Evolutionary conservation across 1,284 basidiomycete genomes (phyloP), one percentile per base, ranked within the genome.

Genomic region (Coniferiporia weirii): DNA sequence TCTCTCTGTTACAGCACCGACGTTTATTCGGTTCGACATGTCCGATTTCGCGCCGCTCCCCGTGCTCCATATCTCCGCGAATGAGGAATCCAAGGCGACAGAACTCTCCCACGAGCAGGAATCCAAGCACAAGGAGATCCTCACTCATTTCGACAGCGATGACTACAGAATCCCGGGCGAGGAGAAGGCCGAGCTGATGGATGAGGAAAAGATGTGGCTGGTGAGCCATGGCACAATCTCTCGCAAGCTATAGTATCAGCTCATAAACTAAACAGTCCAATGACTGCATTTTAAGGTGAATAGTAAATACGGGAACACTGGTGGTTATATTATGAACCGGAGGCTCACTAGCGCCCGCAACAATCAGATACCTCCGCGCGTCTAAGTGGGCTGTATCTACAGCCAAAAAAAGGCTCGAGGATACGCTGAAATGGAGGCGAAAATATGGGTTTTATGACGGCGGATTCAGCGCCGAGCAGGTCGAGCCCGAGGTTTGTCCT

Each of bases 181-280:
- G 12, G 76, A 78, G 48, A 76, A 81, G 6, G 79, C 76, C 10
- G 69, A 73, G 51, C 71, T 90, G 51, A 75, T 64, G 49, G 87
- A 89, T 49, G 77, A 76, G 49, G 89, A 91, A 69, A 82, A 83
- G 70, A 89, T 88, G 69, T 91, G 89, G 87, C 74, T 91, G 67
- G 80, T 83, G 61, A 60, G 80, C 73, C 20, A 48, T n/a, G 3
- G 7, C 22, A 27, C 40, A 3, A 32, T 45, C 34, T 50, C 13
- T 9, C 27, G 27, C 27, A 27, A 27, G 5, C 27, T 27, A 27
- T 27, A 27, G 27, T 27, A 2, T 27, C 27, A 27, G 27, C 27
- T 27, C 27, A 27, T 5, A 27, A 27, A 27, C 27, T 5, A 27
- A 27, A 9, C 51, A 79, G 80, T 85, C 85, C 1, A 77, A 79